phyloP scores from a whole-genome alignment of 768 basidiomycete species.

The Pleurotus tuoliensis region DNA sequence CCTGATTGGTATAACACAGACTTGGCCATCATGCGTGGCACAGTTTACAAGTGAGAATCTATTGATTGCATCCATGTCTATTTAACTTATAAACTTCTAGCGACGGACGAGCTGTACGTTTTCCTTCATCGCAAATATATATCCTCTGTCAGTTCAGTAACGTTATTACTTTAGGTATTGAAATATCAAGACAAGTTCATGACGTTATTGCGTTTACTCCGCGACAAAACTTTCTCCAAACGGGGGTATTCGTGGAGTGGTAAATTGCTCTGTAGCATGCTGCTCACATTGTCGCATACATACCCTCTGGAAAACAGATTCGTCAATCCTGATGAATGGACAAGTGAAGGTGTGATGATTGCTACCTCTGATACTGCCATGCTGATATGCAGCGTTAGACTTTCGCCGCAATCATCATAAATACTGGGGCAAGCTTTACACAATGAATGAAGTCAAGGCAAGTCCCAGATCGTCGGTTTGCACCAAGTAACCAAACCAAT shows the following conservation, averaged over 20 bases:
- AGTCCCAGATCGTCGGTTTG: slow-evolving; percentile 11
- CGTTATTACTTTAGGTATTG: slow-evolving; percentile 44
- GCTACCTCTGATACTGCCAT: not conserved
- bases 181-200: slow-evolving; percentile 60
- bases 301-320: slow-evolving; percentile 82
- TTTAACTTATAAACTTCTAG: slow-evolving; percentile 20
- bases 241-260: slow-evolving; percentile 81
- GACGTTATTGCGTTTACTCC: slow-evolving; percentile 57
- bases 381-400: slow-evolving; percentile 33
- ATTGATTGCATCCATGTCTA: too few relatives aligned
- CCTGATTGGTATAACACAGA: slow-evolving; percentile 35
- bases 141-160: not conserved
- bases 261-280: slow-evolving; percentile 65
- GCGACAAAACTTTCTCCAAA: slow-evolving; percentile 72
- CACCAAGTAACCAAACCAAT: not conserved
- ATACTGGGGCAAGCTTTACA: slow-evolving; percentile 79
- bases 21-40: slow-evolving; percentile 72
- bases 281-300: slow-evolving; percentile 74
- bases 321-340: slow-evolving; percentile 75
- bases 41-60: slow-evolving; percentile 67
- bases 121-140: not conserved
- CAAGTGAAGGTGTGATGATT: slow-evolving; percentile 51
- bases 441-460: slow-evolving; percentile 66
- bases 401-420: slow-evolving; percentile 67
- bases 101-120: slow-evolving; percentile 58